These are phyloP conservation scores for Echria macrotheca DNA, from an alignment of 495 filamentous ascomycete genomes.

Conservation along the genomic window DNA sequence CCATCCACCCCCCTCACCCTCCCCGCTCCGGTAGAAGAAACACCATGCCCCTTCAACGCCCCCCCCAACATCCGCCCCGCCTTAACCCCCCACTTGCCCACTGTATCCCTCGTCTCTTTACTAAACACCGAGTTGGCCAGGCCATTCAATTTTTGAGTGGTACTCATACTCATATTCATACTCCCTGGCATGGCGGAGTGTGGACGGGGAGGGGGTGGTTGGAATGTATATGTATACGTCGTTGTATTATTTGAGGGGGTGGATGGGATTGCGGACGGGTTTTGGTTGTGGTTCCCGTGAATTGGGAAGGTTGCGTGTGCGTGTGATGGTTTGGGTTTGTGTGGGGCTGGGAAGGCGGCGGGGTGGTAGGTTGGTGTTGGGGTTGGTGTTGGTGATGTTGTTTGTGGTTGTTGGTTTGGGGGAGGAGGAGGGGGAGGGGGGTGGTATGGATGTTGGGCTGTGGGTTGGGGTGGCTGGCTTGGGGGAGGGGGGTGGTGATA, in stretches of 20 bases:
- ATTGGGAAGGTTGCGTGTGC: background rate
- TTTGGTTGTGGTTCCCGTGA: background rate
- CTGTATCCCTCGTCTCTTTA: constrained; percentile 20
- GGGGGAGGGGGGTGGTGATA: background rate
- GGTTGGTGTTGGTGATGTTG: background rate
- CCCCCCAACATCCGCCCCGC: constrained; percentile 20
- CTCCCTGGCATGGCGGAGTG: constrained; percentile 1
- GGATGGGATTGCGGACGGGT: constrained; percentile 8
- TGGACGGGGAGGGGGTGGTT: background rate
- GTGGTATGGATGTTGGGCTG: background rate
- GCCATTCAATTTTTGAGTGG: constrained; percentile 16
- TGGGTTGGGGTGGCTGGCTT: background rate
- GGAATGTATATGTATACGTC: no score
- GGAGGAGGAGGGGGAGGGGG: background rate
- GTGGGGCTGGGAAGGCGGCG: constrained; percentile 11
- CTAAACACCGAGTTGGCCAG: constrained; percentile 23
- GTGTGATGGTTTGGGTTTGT: background rate
- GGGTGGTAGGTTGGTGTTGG: constrained; percentile 5
- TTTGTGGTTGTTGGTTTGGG: background rate
- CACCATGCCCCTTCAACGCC: constrained; percentile 17
- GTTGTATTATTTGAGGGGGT: background rate
- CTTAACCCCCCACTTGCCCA: constrained; percentile 25
- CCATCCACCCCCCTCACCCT: no score
- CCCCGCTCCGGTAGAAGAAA: no score
- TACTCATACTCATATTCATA: no score